A percentile compares a stretch with the other conserved stretches of the same genome.
Evolutionary conservation across 495 filamentous ascomycete genomes (phyloP).

Genomic region (Aspergillus cavernicola): DNA sequence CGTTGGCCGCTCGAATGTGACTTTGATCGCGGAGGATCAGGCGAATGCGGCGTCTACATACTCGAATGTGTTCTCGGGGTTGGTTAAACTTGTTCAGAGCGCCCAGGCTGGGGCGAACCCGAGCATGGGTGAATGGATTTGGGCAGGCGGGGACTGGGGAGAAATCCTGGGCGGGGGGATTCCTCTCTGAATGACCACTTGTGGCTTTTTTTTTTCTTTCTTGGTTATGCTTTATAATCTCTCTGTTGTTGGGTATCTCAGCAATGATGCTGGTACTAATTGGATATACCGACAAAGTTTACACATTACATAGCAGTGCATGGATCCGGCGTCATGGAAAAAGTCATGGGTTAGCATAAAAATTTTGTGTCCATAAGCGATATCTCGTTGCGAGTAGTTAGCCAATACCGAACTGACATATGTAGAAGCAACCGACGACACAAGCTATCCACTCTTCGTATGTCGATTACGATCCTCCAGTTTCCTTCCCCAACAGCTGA

Average conservation of each 20-base stretch:
- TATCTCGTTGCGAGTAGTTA: not conserved
- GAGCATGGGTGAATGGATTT: slow-evolving; percentile 45
- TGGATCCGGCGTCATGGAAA: slow-evolving; percentile 16
- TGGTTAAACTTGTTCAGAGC: slow-evolving; percentile 35
- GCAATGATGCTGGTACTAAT: not conserved
- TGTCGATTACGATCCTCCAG: too few species aligned
- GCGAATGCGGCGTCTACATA: slow-evolving; percentile 29
- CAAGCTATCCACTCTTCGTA: too few species aligned
- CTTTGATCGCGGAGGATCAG: slow-evolving; percentile 21
- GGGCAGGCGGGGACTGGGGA: slow-evolving; percentile 46
- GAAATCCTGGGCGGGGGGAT: slow-evolving; percentile 41
- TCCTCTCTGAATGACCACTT: slow-evolving; percentile 28
- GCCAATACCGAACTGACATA: not conserved
- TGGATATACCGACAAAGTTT: slow-evolving; percentile 14
- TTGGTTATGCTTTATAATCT: slow-evolving; percentile 5
- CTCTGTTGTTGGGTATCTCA: not conserved
- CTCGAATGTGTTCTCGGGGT: slow-evolving; percentile 37
- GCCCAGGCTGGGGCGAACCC: slow-evolving; percentile 35
- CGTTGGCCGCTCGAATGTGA: slow-evolving; percentile 37
- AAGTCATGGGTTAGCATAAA: not conserved
- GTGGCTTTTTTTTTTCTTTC: not conserved
- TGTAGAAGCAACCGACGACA: not conserved
- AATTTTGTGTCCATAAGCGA: not conserved
- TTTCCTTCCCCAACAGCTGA: slow-evolving; percentile 47
- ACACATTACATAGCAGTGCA: slow-evolving; percentile 15